Evolutionary conservation across 768 basidiomycete species (phyloP).

Genomic region (Termitomyces sp.): DNA sequence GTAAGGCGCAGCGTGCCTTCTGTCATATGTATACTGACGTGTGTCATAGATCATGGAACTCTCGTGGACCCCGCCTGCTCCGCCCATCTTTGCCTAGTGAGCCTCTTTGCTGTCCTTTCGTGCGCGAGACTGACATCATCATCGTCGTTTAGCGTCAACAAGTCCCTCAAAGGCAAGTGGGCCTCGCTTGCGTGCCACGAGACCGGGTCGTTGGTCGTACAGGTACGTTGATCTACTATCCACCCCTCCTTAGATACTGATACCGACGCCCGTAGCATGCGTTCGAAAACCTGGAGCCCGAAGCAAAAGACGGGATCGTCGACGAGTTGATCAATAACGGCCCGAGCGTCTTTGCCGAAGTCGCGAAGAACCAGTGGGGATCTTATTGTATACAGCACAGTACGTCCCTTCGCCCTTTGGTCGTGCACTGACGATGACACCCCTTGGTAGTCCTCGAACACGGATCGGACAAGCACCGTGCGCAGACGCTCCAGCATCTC

Average conservation of each 20-base stretch:
- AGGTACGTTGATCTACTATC: constrained; percentile 38
- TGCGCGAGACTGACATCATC: background rate
- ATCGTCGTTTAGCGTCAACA: constrained; percentile 63
- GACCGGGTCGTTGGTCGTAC: constrained; percentile 85
- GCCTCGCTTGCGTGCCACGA: constrained; percentile 87
- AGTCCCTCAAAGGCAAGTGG: constrained; percentile 85
- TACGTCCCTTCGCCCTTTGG: too few species aligned
- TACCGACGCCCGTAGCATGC: background rate
- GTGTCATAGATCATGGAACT: constrained; percentile 77
- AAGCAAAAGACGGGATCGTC: constrained; percentile 81
- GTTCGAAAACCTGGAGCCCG: constrained; percentile 23
- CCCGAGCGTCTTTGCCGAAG: constrained; percentile 61
- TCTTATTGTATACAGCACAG: constrained; percentile 86
- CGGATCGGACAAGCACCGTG: constrained; percentile 70
- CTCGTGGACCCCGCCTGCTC: constrained; percentile 82
- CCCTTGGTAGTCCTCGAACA: constrained; percentile 68
- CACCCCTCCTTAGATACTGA: background rate
- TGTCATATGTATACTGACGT: background rate
- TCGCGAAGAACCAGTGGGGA: constrained; percentile 87
- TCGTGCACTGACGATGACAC: too few species aligned
- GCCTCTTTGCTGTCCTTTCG: constrained; percentile 20
- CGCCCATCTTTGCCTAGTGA: constrained; percentile 85
- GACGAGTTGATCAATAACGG: constrained; percentile 81
- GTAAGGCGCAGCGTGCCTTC: constrained; percentile 32
- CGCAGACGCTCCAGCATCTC: constrained; percentile 76